Evolutionary conservation across 2,329 filamentous ascomycete genomes (phyloP), one percentile per base, ranked within the genome.

Genomic region (Colletotrichum chrysophilum): DNA sequence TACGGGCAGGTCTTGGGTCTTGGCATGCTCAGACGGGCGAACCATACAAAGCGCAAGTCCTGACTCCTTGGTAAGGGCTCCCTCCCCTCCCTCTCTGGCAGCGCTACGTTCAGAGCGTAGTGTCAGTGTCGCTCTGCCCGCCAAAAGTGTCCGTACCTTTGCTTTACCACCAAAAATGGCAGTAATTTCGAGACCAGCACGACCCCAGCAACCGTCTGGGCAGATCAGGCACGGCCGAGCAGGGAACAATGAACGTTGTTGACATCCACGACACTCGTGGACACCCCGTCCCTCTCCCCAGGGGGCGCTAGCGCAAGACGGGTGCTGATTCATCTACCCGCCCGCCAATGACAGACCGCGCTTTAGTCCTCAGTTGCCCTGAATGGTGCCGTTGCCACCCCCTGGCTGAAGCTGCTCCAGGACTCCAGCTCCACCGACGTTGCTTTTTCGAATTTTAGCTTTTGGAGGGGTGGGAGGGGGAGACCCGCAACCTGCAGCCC

Each of bases 171-270:
- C 43, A 52, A 21, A 7, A 7, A 52, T 52, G 43, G n/a, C 6
- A 52, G 61, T 38, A 73, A 75, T 75, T 60, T 75, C 74, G 16
- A 62, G 34, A 38, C 73, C 65, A 69, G 73, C 73, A 69, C 26
- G 21, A 75, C 73, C 74, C 74, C 48, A 8, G 58, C 70, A 68
- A 60, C 73, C 21, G 18, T 62, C 30, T 61, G 32, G 65, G 74
- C 64, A 73, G 74, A 75, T 75, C 74, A 75, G 70, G 70, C 64
- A 75, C 70, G 30, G 30, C 56, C 38, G 64, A 56, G 72, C 62
- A 10, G 64, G 43, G n/a, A 60, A 38, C 68, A 52, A 48, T 64
- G 52, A 26, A 64, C 61, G 56, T 43, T 26, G 58, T 64, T 70
- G 52, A 32, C 62, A 66, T 24, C 32, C 43, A 48, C 43, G 43